Evolutionary conservation across 2,329 filamentous ascomycete species (phyloP), one percentile per base, ranked within the genome.

Genomic region (Cladosporium colombiae): DNA sequence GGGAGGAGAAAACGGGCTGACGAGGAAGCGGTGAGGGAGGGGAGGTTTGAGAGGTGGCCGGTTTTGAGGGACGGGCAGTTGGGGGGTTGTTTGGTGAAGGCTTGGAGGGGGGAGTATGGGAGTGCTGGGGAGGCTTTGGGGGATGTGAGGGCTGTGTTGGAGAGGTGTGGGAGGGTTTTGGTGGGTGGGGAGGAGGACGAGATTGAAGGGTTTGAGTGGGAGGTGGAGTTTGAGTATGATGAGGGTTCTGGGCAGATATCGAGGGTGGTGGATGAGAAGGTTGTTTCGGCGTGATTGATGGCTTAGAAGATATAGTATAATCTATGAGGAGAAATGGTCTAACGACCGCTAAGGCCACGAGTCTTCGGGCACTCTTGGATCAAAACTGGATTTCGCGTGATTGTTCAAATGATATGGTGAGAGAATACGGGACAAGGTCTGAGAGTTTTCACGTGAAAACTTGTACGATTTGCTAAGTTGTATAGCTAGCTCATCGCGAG

Each of bases 21-120:
- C 3, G 11, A 25, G 21, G 21, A 50, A 25, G 46, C 46, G 13
- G 46, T 25, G 21, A 21, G 10, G 11, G 21, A 50, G n/a, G 46
- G 46, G 23, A 50, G 8, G 13, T 50, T 50, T 25, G 21, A 11
- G 46, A 25, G 25, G 23, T 50, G 46, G 46, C 46, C 46, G n/a
- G 21, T 50, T 18, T 21, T 56, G 8, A 14, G n/a, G 29, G 21
- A 10, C 7, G 53, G 33, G 6, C 16, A 56, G 18, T 21, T 56
- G 16, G 53, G 53, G 18, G 16, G 10, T 13, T 56, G 53, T 35
- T 29, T 56, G n/a, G 3, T 35, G 27, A 56, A 56, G 53, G 53
- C 53, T 3, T 56, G 53, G 53, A 56, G 33, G 29, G 53, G 53
- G 33, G 53, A 56, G 18, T 56, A 56, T 56, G 53, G 33, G 29